Evolutionary conservation across 805 yeast genomes (phyloP), one percentile per base, ranked within the genome.

Genomic region (Metschnikowia continentalis): DNA sequence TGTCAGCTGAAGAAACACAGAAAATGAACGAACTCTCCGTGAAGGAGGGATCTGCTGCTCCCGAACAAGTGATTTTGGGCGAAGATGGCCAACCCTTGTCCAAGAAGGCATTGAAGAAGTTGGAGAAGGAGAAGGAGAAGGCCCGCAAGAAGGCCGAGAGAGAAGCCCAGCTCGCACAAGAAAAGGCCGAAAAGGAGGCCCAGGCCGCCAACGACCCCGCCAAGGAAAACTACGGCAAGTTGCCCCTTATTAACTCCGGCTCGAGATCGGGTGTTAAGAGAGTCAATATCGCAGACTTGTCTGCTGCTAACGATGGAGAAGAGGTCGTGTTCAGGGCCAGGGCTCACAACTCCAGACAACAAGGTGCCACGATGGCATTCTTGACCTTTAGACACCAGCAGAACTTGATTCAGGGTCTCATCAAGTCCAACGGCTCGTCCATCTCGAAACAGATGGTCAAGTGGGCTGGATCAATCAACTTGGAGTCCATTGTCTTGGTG

Each of bases 371-470:
- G 57, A 84, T 94, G 86, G 81, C 88, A 48, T 94, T 94, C 70
- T 72, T 92, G 62, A 83, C 96, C 23, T 83, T 94, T 62, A 87
- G 99, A 76, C 99, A 94, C 76, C 96, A 90, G 74, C 98, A 92
- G 77, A 96, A 87, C 52, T 78, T 94, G 55, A 76, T 91, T 56
- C 89, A 85, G 66, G 86, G 87, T 54, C 83, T 86, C 63, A 81
- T 82, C 62, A 83, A 83, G 55, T 73, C 84, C 42, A 68, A 66
- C 56, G 60, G 58, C 32, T 57, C 57, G 19, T 63, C 70, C 39
- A 78, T 94, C 44, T 88, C 96, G 47, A 94, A 94, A 74, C 96
- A 87, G 69, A 88, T 94, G 92, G 96, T 91, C 59, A 94, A 94
- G 74, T 94, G 97, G 96, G 86, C 90, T 26, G 88, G 92, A 36